Conservation (phyloP, 208 protist genomes). For the Vickermania spadyakhi region DNA sequence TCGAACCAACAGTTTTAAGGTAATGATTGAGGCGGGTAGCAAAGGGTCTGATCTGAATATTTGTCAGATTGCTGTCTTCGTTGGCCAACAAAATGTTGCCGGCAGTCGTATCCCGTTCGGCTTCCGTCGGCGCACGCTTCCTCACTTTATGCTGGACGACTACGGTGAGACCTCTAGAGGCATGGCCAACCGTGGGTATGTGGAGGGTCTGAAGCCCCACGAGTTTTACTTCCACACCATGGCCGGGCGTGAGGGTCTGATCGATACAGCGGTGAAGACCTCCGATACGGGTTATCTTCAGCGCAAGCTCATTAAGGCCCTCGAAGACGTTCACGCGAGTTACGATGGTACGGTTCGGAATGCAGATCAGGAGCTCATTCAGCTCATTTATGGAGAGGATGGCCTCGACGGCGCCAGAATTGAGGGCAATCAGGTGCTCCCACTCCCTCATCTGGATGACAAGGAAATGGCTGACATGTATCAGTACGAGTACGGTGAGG, state of each 20-base stretch:
- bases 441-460: slow-evolving; percentile 52
- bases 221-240: slow-evolving; percentile 99
- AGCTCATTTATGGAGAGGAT: slow-evolving; percentile 99
- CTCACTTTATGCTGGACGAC: slow-evolving; percentile 98
- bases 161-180: slow-evolving; percentile 95
- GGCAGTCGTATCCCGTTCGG: slow-evolving; percentile 98
- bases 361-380: slow-evolving; percentile 90
- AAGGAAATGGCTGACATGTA: slow-evolving; percentile 57
- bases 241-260: slow-evolving; percentile 98
- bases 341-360: slow-evolving; percentile 99
- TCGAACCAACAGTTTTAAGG: slow-evolving; percentile 92
- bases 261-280: slow-evolving; percentile 99
- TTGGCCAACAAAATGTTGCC: slow-evolving; percentile 99
- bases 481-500: slow-evolving; percentile 67
- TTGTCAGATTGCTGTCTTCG: slow-evolving; percentile 98
- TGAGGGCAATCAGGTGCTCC: slow-evolving; percentile 85
- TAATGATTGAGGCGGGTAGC: slow-evolving; percentile 96
- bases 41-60: slow-evolving; percentile 99
- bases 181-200: slow-evolving; percentile 98
- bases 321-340: slow-evolving; percentile 97
- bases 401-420: slow-evolving; percentile 94
- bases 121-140: slow-evolving; percentile 95
- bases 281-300: slow-evolving; percentile 96
- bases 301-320: slow-evolving; percentile 95
- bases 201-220: slow-evolving; percentile 96